Evolutionary conservation across 2,329 filamentous ascomycete species (phyloP).

Genomic region (Scedosporium boydii): DNA sequence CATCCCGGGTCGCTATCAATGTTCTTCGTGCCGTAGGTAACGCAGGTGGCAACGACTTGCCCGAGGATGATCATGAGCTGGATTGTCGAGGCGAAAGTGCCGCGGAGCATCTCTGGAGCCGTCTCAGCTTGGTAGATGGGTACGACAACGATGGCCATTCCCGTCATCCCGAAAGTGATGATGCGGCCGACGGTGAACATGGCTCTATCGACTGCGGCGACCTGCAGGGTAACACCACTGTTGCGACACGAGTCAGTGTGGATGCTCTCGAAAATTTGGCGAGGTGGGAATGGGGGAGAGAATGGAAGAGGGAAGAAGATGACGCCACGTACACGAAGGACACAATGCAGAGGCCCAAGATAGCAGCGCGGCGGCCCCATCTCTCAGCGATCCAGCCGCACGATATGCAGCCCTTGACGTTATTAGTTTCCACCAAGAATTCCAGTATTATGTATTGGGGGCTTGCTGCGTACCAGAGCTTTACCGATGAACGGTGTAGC

Average conservation of each 20-base stretch:
- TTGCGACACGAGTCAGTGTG: neutral
- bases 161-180: conserved; percentile 21
- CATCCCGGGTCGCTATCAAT: conserved; percentile 20
- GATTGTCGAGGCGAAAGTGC: too few relatives aligned
- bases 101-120: too few relatives aligned
- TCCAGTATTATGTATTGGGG: too few relatives aligned
- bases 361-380: conserved; percentile 16
- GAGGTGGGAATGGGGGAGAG: too few relatives aligned
- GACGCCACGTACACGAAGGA: conserved; percentile 3
- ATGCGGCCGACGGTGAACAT: conserved; percentile 21
- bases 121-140: too few relatives aligned
- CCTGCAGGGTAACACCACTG: conserved; percentile 20
- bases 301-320: too few relatives aligned
- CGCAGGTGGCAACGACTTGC: conserved; percentile 13
- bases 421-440: too few relatives aligned
- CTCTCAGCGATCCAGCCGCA: conserved; percentile 16
- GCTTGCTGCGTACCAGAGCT: too few relatives aligned
- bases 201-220: conserved; percentile 16
- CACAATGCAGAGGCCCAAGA: conserved; percentile 14
- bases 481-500: too few relatives aligned
- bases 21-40: conserved; percentile 17
- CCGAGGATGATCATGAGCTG: too few relatives aligned
- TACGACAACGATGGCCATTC: conserved; percentile 11
- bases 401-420: too few relatives aligned
- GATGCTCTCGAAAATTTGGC: conserved; percentile 8